These are phyloP conservation scores for Cytospora piceae DNA, from an alignment of 2,329 filamentous ascomycete species.

Conservation along the genomic window DNA sequence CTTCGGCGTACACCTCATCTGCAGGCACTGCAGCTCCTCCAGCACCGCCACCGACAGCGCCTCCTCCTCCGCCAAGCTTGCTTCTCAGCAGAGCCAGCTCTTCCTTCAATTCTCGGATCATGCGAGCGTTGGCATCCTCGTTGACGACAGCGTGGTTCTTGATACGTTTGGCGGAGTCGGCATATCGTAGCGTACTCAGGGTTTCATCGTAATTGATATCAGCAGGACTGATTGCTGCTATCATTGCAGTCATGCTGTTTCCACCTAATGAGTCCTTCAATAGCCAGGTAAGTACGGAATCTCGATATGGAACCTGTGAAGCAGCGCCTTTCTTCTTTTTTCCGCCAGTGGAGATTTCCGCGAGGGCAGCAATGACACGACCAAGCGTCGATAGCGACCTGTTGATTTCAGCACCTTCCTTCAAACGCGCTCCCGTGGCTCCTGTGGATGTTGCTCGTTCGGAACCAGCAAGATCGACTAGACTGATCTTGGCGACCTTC, in stretches of 20 bases:
- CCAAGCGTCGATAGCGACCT: slow-evolving; percentile 93
- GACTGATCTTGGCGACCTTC: slow-evolving; percentile 95
- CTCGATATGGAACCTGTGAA: slow-evolving; percentile 88
- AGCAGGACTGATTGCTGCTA: slow-evolving; percentile 95
- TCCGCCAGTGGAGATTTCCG: slow-evolving; percentile 82
- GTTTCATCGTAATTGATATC: slow-evolving; percentile 99
- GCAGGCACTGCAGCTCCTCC: slow-evolving; percentile 57
- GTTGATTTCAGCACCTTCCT: slow-evolving; percentile 99
- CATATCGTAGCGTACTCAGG: slow-evolving; percentile 90
- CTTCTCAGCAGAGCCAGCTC: slow-evolving; percentile 83
- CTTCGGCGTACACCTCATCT: slow-evolving; percentile 87
- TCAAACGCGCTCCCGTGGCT: slow-evolving; percentile 90
- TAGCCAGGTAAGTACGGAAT: slow-evolving; percentile 94
- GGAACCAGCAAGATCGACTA: slow-evolving; percentile 97
- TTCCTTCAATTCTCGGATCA: slow-evolving; percentile 98
- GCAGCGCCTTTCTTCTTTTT: slow-evolving; percentile 79
- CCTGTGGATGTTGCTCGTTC: slow-evolving; percentile 97
- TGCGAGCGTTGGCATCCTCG: slow-evolving; percentile 96
- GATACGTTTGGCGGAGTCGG: slow-evolving; percentile 96
- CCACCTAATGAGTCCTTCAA: slow-evolving; percentile 95
- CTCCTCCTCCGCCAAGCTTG: slow-evolving; percentile 69
- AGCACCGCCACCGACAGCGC: slow-evolving; percentile 38
- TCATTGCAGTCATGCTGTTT: slow-evolving; percentile 99
- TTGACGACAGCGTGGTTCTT: slow-evolving; percentile 99
- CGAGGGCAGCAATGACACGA: slow-evolving; percentile 94